phyloP scores from a whole-genome alignment of 495 filamentous ascomycete genomes.

The Trichocladium uniseriatum region DNA sequence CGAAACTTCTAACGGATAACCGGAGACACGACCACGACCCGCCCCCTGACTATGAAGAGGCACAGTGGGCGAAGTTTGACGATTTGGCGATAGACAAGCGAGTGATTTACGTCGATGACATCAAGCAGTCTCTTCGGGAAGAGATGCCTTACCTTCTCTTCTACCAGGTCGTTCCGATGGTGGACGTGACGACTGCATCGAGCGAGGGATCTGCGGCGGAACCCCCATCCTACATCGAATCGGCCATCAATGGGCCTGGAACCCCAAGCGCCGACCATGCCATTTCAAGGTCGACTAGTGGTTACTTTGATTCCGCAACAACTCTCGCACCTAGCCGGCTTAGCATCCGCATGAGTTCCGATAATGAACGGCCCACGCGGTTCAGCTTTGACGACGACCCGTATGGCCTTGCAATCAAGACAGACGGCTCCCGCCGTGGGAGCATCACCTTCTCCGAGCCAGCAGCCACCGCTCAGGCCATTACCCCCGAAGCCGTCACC shows the following conservation, averaged over 20 bases:
- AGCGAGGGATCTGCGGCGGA: constrained; percentile 42
- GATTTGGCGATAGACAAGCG: constrained; percentile 57
- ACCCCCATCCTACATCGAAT: constrained; percentile 50
- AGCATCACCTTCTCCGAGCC: constrained; percentile 42
- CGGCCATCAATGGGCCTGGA: constrained; percentile 11
- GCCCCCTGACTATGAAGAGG: constrained; percentile 46
- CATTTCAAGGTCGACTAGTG: constrained; percentile 30
- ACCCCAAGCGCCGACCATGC: constrained; percentile 12
- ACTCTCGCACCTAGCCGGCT: constrained; percentile 16
- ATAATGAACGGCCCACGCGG: constrained; percentile 26
- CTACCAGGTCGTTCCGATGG: constrained; percentile 85
- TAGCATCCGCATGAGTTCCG: constrained; percentile 35
- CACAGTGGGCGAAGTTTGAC: constrained; percentile 84
- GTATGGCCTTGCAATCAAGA: constrained; percentile 21
- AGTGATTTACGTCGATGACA: constrained; percentile 67
- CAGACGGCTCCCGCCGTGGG: constrained; percentile 33
- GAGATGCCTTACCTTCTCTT: constrained; percentile 92
- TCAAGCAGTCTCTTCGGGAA: constrained; percentile 58
- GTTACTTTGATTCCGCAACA: constrained; percentile 36
- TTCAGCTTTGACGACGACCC: constrained; percentile 31
- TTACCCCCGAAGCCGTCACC: constrained; percentile 30
- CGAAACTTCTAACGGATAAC: constrained; percentile 45
- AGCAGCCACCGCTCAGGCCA: constrained; percentile 28
- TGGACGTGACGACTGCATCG: constrained; percentile 52
- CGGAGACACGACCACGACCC: constrained; percentile 43